Percentiles rank a stretch among this genome's conserved stretches.
Evolutionary conservation across 306 rosid species (phyloP).

Genomic region (Cucumis cinereus): DNA sequence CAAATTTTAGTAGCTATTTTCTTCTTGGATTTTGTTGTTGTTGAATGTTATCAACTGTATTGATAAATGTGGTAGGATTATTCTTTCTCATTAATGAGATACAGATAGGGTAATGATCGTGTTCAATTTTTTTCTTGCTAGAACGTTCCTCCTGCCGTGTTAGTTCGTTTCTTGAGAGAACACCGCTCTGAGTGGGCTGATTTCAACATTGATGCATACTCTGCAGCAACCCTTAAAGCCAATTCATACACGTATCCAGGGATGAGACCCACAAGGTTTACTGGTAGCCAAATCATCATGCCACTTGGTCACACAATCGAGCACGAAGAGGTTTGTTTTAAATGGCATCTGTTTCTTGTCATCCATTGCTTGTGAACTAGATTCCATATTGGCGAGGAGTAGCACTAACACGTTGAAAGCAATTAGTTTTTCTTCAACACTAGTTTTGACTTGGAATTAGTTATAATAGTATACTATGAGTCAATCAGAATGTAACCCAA

Average conservation of each 20-base stretch:
- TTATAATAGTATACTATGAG: not conserved
- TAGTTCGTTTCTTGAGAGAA: constrained; percentile 90
- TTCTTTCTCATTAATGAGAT: not conserved
- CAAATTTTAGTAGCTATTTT: not conserved
- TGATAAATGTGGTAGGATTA: not conserved
- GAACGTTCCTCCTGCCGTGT: constrained; percentile 87
- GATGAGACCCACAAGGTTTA: constrained; percentile 83
- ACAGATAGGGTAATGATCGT: not conserved
- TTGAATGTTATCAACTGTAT: not conserved
- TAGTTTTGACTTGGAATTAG: not conserved
- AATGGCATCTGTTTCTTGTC: not conserved
- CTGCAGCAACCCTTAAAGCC: constrained; percentile 73
- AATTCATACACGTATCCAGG: constrained; percentile 75
- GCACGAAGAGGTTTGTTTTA: constrained; percentile 64
- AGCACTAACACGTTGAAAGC: too few relatives aligned
- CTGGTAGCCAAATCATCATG: constrained; percentile 94
- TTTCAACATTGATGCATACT: constrained; percentile 88
- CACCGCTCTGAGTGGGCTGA: constrained; percentile 99
- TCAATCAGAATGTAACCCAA: not conserved
- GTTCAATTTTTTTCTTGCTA: constrained; percentile 20
- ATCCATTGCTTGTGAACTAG: not conserved
- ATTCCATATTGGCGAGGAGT: not conserved
- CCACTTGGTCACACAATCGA: constrained; percentile 96
- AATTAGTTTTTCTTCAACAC: not conserved
- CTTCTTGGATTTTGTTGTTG: not conserved